phyloP scores from a whole-genome alignment of 1,284 basidiomycete genomes.

The Ceratobasidium sp. region DNA sequence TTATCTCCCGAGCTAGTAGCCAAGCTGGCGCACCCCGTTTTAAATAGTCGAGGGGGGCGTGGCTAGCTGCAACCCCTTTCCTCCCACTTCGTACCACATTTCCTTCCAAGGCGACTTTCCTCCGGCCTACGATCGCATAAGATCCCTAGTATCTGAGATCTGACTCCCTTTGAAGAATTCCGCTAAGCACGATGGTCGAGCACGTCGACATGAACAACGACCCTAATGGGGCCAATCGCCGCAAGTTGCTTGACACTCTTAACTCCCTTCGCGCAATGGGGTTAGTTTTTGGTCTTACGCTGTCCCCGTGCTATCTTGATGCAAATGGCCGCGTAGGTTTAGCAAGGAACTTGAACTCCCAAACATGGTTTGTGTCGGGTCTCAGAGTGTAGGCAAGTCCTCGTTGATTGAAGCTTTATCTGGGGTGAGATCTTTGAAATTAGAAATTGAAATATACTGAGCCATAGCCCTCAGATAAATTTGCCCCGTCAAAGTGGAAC shows the following conservation, averaged over 20 bases:
- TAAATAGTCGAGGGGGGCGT: neutral
- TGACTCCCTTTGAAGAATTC: too few relatives aligned
- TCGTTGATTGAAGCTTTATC: constrained; percentile 60
- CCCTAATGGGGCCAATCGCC: neutral
- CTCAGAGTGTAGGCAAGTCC: constrained; percentile 72
- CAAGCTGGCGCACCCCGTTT: neutral
- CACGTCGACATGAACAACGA: constrained; percentile 27
- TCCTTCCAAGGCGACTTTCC: neutral
- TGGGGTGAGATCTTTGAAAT: constrained; percentile 46
- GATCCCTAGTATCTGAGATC: too few relatives aligned
- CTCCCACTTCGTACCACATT: neutral
- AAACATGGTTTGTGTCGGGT: constrained; percentile 68
- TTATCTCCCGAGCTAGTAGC: neutral
- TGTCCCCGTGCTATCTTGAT: neutral
- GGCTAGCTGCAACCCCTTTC: neutral
- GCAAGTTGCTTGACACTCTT: constrained; percentile 19
- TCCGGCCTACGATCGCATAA: neutral
- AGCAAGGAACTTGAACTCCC: constrained; percentile 64
- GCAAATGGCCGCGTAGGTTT: constrained; percentile 52
- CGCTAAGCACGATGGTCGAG: neutral
- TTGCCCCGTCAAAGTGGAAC: constrained; percentile 51
- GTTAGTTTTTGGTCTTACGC: neutral
- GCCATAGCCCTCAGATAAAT: constrained; percentile 37
- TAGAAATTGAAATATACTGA: neutral
- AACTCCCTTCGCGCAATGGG: constrained; percentile 27